Evolutionary conservation across 2,329 filamentous ascomycete species (phyloP).

Genomic region (Aspergillus candidus): DNA sequence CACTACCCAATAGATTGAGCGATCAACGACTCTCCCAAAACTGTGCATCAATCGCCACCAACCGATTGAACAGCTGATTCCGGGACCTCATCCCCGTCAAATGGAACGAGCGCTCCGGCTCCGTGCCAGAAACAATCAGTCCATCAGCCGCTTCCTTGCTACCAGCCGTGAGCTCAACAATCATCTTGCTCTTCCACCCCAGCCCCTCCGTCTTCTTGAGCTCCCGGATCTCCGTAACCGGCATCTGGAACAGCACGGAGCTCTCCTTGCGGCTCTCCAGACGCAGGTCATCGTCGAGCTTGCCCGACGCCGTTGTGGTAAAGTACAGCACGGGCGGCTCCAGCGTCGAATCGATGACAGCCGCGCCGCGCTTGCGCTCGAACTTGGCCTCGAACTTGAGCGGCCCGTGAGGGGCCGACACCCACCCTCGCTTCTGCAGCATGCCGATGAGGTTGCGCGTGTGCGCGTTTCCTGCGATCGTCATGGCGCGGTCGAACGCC

Average conservation of each 20-base stretch:
- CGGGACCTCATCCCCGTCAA: slow-evolving; percentile 66
- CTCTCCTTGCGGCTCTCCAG: slow-evolving; percentile 47
- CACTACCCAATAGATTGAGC: neutral
- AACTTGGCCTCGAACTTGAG: slow-evolving; percentile 69
- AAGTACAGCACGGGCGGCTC: slow-evolving; percentile 52
- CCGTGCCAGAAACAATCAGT: slow-evolving; percentile 57
- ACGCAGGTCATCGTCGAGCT: slow-evolving; percentile 41
- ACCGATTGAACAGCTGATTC: slow-evolving; percentile 74
- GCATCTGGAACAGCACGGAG: slow-evolving; percentile 61
- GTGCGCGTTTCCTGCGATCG: slow-evolving; percentile 53
- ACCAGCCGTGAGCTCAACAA: slow-evolving; percentile 69
- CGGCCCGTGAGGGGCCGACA: slow-evolving; percentile 54
- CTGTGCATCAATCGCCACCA: slow-evolving; percentile 70
- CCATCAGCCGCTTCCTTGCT: slow-evolving; percentile 70
- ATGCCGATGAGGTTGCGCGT: slow-evolving; percentile 69
- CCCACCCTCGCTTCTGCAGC: slow-evolving; percentile 45
- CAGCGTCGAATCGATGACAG: slow-evolving; percentile 52
- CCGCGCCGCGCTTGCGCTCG: slow-evolving; percentile 64
- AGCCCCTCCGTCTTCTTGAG: slow-evolving; percentile 74
- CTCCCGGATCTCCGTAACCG: slow-evolving; percentile 65
- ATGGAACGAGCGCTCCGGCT: slow-evolving; percentile 48
- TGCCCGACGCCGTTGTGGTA: slow-evolving; percentile 38
- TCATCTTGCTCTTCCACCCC: slow-evolving; percentile 77
- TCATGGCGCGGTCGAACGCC: slow-evolving; percentile 66
- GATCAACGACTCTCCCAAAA: slow-evolving; percentile 72